Base-by-base conservation (phyloP, 495 filamentous ascomycete genomes). In the Aspergillus heteromorphus region DNA sequence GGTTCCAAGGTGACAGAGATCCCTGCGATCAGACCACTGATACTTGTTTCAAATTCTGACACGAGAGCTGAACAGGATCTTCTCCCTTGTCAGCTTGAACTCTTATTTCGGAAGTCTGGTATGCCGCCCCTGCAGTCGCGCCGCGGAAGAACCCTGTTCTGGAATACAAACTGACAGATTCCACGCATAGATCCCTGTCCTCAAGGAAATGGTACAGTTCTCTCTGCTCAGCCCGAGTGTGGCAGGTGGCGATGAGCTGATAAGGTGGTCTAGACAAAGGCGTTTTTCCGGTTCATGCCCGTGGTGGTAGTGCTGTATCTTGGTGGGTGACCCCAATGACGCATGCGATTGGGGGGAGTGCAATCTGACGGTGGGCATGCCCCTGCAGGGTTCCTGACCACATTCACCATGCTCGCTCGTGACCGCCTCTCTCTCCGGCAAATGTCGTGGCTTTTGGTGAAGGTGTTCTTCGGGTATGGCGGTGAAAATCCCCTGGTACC, bases 261-360 rank as follows among this genome's bases (percentile, higher is more conserved):
- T 57, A 55, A 53, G 41, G 36, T 30, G 38, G 6, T 48, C 48
- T 64, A 85, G 81, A 91, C 89, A 17, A 95, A 91, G 71, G 89
- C 93, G 54, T 96, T 96, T 63, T 69, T 93, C 62, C 92, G 92
- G 57, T 96, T 96, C 68, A 81, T 92, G 65, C 84, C 88, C 11
- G 77, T 96, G n/a, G 89, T 97, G 18, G 71, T 87, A 43, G 83
- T 96, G 51, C 72, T 96, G 58, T 96, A 95, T 63, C 63, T 87
- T 40, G 83, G 83, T 85, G 64, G 56, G 56, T 60, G 53, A 29
- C 43, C 43, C 43, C 23, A 29, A 47, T 29, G 21, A 47, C 21
- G 54, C 36, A 55, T 48, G 40, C n/a, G 13, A 41, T 8, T 16
- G 16, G n/a, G 43, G 38, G 25, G 17, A 16, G 45, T 30, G n/a